Conservation (phyloP, 2,329 filamentous ascomycete species). For the Exophiala bonariae region DNA sequence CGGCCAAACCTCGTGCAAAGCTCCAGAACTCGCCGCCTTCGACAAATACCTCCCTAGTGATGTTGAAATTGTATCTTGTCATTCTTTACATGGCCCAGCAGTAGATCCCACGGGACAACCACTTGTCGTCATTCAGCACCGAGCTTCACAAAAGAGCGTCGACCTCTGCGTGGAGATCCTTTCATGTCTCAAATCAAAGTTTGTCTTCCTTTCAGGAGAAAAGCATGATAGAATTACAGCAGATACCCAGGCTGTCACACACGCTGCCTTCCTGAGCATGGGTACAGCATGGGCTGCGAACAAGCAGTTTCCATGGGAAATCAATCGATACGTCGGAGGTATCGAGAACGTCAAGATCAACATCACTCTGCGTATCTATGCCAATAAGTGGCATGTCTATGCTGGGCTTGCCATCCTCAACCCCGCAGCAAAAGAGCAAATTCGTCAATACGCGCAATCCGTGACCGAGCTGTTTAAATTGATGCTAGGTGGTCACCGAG, state of each 20-base stretch:
- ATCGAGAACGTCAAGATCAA: conserved; percentile 99
- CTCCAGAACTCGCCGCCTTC: conserved; percentile 91
- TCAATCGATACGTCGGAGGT: conserved; percentile 90
- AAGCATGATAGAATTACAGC: conserved; percentile 97
- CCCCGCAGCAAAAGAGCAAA: conserved; percentile 86
- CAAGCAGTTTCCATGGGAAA: conserved; percentile 94
- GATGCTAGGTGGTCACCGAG: conserved; percentile 82
- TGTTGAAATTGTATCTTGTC: conserved; percentile 91
- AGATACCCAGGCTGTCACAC: conserved; percentile 96
- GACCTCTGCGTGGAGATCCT: conserved; percentile 78
- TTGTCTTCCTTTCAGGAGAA: conserved; percentile 81
- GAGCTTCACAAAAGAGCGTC: conserved; percentile 74
- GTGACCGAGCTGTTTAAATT: conserved; percentile 95
- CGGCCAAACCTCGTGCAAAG: conserved; percentile 97
- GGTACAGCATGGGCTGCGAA: conserved; percentile 97
- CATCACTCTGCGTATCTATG: conserved; percentile 93
- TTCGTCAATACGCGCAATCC: conserved; percentile 86
- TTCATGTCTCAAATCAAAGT: conserved; percentile 78
- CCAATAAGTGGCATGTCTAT: conserved; percentile 99
- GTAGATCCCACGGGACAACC: conserved; percentile 88
- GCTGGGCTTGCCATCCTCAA: conserved; percentile 96
- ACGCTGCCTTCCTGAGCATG: conserved; percentile 96
- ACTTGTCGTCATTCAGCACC: conserved; percentile 88
- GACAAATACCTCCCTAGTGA: conserved; percentile 83
- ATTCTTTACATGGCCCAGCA: conserved; percentile 91